Evolutionary conservation across 192 early-diverging fungal species (phyloP).

Genomic region (Cetraspora pellucida): DNA sequence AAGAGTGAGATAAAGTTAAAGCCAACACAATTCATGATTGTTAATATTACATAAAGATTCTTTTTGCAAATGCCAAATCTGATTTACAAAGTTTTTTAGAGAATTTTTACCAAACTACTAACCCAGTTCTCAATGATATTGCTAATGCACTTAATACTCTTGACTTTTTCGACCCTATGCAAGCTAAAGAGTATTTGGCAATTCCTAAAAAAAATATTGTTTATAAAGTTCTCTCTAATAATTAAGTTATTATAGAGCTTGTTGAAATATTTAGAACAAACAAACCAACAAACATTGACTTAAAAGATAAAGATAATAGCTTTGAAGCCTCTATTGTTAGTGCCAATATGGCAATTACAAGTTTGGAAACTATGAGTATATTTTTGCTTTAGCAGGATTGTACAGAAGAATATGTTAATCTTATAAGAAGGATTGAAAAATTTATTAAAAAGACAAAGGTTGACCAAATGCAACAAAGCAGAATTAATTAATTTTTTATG

Average conservation of each 20-base stretch:
- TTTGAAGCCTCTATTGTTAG: constrained; percentile 2
- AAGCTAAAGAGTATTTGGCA: background rate
- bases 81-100: background rate
- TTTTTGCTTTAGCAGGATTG: constrained; percentile 28
- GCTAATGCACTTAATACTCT: background rate
- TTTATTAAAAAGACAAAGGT: constrained; percentile 26
- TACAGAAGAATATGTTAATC: constrained; percentile 10
- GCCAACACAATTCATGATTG: constrained; percentile 6
- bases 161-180: constrained; percentile 7
- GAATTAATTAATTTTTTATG: too few relatives aligned
- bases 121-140: background rate
- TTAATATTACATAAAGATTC: constrained; percentile 2
- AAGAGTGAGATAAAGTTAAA: constrained; percentile 16
- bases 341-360: constrained; percentile 1
- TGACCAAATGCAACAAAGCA: too few relatives aligned
- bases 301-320: constrained; percentile 4
- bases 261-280: background rate
- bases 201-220: too few relatives aligned
- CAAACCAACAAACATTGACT: background rate
- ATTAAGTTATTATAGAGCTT: constrained; percentile 27
- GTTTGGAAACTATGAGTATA: constrained; percentile 15
- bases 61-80: background rate
- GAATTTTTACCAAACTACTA: background rate
- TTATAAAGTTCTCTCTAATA: constrained; percentile 21
- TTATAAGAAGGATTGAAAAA: background rate